Percentiles rank a stretch among this genome's conserved stretches.
Conservation (phyloP, 306 rosid genomes). For the Oxytropis ochrocephala region DNA sequence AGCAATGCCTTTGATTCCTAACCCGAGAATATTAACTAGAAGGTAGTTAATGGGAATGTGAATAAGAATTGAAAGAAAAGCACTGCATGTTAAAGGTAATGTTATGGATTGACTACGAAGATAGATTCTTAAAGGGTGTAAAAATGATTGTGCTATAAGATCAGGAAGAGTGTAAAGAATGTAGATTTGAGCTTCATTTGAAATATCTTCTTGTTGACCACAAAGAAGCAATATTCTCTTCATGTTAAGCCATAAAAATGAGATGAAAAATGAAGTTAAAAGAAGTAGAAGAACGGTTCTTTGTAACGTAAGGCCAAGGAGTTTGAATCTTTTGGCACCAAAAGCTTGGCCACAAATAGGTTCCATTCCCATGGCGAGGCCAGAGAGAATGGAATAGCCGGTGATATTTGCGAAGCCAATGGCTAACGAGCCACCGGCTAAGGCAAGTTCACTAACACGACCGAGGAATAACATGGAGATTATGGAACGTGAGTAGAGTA, state of each 20-base stretch:
- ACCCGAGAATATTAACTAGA: slow-evolving; percentile 44
- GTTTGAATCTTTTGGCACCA: slow-evolving; percentile 79
- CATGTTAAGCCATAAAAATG: slow-evolving; percentile 67
- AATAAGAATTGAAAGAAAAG: slow-evolving; percentile 47
- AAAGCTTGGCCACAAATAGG: slow-evolving; percentile 94
- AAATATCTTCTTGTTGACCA: slow-evolving; percentile 59
- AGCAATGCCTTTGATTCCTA: slow-evolving; percentile 74
- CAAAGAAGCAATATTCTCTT: slow-evolving; percentile 46
- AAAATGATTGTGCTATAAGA: slow-evolving; percentile 61
- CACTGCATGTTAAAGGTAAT: slow-evolving; percentile 67
- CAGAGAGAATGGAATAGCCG: slow-evolving; percentile 78
- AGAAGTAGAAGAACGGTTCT: slow-evolving; percentile 65
- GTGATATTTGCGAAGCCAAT: slow-evolving; percentile 91
- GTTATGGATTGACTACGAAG: slow-evolving; percentile 71
- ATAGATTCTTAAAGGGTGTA: slow-evolving; percentile 79
- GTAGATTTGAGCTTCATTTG: slow-evolving; percentile 57
- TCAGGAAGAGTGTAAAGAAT: slow-evolving; percentile 75
- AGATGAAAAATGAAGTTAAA: slow-evolving; percentile 43
- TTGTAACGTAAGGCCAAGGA: slow-evolving; percentile 63
- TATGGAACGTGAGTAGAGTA: slow-evolving; percentile 77
- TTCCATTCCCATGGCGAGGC: slow-evolving; percentile 93
- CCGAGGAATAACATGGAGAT: slow-evolving; percentile 94
- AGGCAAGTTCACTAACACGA: slow-evolving; percentile 52
- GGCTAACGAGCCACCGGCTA: slow-evolving; percentile 86
- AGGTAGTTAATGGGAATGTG: slow-evolving; percentile 81